A percentile compares a stretch with the other conserved stretches of the same genome.
Evolutionary conservation across 495 filamentous ascomycete genomes (phyloP).

Genomic region (Daldinia childiae): DNA sequence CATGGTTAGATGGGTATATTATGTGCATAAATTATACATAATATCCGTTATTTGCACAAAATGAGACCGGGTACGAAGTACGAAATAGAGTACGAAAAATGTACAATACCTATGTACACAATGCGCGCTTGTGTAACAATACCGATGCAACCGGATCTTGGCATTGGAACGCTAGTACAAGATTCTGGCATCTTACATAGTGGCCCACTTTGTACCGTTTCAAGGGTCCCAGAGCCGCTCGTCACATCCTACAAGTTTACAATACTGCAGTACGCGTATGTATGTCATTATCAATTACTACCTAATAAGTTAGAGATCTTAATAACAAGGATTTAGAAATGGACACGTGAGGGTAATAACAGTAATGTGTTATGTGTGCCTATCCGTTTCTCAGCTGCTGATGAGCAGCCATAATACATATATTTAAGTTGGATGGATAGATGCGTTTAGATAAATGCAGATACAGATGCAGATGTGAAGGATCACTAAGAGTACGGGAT

Average conservation of each 20-base stretch:
- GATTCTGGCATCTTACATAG: slow-evolving; percentile 22
- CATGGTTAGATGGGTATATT: slow-evolving; percentile 1
- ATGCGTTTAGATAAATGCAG: slow-evolving; percentile 6
- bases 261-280: slow-evolving; percentile 10
- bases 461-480: slow-evolving; percentile 20
- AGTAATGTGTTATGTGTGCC: not conserved
- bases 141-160: slow-evolving; percentile 34
- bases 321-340: slow-evolving; percentile 30
- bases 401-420: not conserved
- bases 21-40: slow-evolving; percentile 20
- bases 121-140: slow-evolving; percentile 29
- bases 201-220: not conserved
- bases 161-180: slow-evolving; percentile 19
- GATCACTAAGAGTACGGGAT: not conserved
- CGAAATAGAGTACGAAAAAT: slow-evolving; percentile 13
- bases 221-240: slow-evolving; percentile 31
- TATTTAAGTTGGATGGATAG: slow-evolving; percentile 13
- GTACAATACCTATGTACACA: not conserved
- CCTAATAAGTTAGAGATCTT: slow-evolving; percentile 1
- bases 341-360: slow-evolving; percentile 30
- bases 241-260: slow-evolving; percentile 12
- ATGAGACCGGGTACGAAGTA: slow-evolving; percentile 8
- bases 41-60: slow-evolving; percentile 4
- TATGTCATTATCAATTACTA: slow-evolving; percentile 1
- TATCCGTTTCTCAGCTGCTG: not conserved